These are phyloP conservation scores for Polyrhizophydium stewartii DNA, from an alignment of 371 early-diverging fungal genomes.

Conservation along the genomic window DNA sequence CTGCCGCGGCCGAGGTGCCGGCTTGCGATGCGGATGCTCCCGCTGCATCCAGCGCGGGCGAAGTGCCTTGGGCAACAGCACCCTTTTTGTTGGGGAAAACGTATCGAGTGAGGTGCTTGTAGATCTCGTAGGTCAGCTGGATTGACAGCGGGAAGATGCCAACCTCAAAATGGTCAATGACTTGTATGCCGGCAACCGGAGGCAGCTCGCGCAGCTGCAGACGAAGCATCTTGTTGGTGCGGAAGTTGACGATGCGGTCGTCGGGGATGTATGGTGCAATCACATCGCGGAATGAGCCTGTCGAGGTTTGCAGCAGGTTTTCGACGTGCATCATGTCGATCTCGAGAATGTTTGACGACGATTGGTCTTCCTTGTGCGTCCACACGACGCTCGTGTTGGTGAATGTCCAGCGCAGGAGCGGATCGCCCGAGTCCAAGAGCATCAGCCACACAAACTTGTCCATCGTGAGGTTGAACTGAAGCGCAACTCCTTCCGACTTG, in stretches of 20 bases:
- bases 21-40: not conserved
- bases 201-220: constrained; percentile 68
- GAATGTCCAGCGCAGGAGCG: constrained; percentile 59
- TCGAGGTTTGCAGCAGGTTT: constrained; percentile 36
- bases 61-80: not conserved
- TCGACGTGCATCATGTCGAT: constrained; percentile 66
- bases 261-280: constrained; percentile 61
- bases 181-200: constrained; percentile 81
- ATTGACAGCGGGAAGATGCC: constrained; percentile 72
- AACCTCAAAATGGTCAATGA: constrained; percentile 83
- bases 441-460: constrained; percentile 58
- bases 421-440: constrained; percentile 37
- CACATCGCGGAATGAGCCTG: constrained; percentile 56
- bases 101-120: constrained; percentile 65
- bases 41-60: not conserved
- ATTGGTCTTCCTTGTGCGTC: constrained; percentile 58
- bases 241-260: constrained; percentile 45
- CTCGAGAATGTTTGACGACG: constrained; percentile 61
- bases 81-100: constrained; percentile 63
- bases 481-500: constrained; percentile 40
- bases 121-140: constrained; percentile 78
- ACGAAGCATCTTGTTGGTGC: constrained; percentile 76
- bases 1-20: not conserved
- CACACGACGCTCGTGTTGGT: constrained; percentile 44
- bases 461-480: constrained; percentile 26